Conservation (phyloP, 2,329 filamentous ascomycete species). For the Tolypocladium paradoxum region DNA sequence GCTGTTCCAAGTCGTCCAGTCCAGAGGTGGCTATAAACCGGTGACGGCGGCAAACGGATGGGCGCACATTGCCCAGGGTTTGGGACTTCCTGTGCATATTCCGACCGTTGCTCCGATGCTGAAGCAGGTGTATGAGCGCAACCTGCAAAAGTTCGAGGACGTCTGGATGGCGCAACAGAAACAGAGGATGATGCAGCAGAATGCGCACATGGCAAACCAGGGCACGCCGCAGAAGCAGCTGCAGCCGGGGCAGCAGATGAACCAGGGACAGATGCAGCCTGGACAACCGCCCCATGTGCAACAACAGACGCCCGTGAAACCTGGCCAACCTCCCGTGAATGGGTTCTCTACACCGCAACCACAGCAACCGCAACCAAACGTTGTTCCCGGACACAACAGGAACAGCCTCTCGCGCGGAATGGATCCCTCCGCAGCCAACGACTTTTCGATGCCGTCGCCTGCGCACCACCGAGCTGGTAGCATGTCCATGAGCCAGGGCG, state of each 20-base stretch:
- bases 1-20: constrained; percentile 63
- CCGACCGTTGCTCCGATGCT: constrained; percentile 60
- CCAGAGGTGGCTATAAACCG: constrained; percentile 68
- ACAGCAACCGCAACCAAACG: constrained; percentile 2
- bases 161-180: constrained; percentile 48
- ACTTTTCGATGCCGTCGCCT: constrained; percentile 37
- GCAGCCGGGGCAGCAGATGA: constrained; percentile 24
- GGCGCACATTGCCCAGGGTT: constrained; percentile 56
- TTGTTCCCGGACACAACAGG: constrained; percentile 28
- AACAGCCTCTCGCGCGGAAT: constrained; percentile 42
- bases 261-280: constrained; percentile 20
- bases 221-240: constrained; percentile 23
- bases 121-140: constrained; percentile 62
- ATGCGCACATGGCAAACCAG: constrained; percentile 5
- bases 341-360: constrained; percentile 25
- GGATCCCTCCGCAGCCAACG: constrained; percentile 24
- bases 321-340: constrained; percentile 25
- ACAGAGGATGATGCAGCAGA: constrained; percentile 39
- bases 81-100: constrained; percentile 53
- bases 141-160: constrained; percentile 68
- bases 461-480: constrained; percentile 29
- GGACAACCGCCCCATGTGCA: constrained; percentile 17
- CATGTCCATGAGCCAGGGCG: constrained; percentile 27
- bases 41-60: constrained; percentile 63
- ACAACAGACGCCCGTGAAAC: constrained; percentile 29